Evolutionary conservation across 257 asterid species (phyloP).

Genomic region (Jacaranda mimosifolia): DNA sequence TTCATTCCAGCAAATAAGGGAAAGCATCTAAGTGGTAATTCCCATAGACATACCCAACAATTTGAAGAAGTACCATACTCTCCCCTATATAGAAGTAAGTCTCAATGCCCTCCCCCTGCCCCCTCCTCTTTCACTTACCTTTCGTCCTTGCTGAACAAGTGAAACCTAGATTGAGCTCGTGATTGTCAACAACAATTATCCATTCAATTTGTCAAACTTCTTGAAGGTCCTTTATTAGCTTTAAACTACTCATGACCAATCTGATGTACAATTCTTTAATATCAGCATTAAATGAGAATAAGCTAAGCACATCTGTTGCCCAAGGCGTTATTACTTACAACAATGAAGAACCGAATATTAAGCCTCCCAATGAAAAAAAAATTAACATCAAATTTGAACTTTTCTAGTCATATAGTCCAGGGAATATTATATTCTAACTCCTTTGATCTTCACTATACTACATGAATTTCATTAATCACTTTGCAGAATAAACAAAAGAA

Average conservation of each 20-base stretch:
- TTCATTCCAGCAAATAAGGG: too few species aligned
- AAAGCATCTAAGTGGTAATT: too few species aligned
- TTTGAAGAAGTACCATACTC: too few species aligned
- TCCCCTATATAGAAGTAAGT: background rate
- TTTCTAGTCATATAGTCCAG: background rate
- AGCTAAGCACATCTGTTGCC: background rate
- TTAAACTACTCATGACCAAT: background rate
- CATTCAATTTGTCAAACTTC: background rate
- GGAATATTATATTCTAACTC: conserved; percentile 13
- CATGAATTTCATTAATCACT: background rate
- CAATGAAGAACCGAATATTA: background rate
- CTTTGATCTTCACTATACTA: background rate
- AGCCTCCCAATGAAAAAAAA: background rate
- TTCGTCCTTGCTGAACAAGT: too few species aligned
- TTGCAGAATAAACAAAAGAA: background rate
- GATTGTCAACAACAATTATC: background rate
- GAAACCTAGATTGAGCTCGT: background rate
- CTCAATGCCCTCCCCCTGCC: too few species aligned
- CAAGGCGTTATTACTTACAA: background rate
- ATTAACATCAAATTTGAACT: background rate
- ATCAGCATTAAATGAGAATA: background rate
- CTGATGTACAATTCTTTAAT: background rate
- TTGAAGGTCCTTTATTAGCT: background rate
- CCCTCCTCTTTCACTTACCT: too few species aligned
- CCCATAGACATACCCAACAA: too few species aligned